Conservation (phyloP, 192 early-diverging fungal species). For the Kickxella alabastrina region DNA sequence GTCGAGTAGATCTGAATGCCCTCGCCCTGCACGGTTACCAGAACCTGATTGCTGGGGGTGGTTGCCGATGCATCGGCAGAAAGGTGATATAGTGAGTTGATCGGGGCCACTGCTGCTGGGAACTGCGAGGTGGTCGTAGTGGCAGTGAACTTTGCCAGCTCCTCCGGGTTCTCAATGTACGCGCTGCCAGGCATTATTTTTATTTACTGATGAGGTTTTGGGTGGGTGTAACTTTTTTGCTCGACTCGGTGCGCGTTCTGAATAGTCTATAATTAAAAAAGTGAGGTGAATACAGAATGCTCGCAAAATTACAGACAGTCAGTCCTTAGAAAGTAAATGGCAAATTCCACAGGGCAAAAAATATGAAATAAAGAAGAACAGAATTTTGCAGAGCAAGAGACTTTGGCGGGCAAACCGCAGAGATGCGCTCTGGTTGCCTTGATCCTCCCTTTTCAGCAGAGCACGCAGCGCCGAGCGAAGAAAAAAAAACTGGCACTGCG, state of each 20-base stretch:
- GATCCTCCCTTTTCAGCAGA: neutral
- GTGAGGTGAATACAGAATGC: too few relatives aligned
- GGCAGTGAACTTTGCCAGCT: slow-evolving; percentile 42
- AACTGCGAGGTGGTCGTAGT: slow-evolving; percentile 32
- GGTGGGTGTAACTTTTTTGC: too few relatives aligned
- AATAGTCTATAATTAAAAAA: too few relatives aligned
- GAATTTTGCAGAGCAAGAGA: too few relatives aligned
- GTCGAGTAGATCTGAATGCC: slow-evolving; percentile 47
- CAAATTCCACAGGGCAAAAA: too few relatives aligned
- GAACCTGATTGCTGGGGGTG: slow-evolving; percentile 19
- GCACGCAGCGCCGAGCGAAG: neutral
- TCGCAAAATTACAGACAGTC: too few relatives aligned
- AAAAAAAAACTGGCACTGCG: slow-evolving; percentile 5
- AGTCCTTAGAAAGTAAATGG: too few relatives aligned
- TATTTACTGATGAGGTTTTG: neutral
- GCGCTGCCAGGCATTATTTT: slow-evolving; percentile 24
- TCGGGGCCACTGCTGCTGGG: slow-evolving; percentile 43
- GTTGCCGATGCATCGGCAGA: neutral
- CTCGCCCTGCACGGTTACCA: slow-evolving; percentile 41
- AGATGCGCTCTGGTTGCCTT: too few relatives aligned
- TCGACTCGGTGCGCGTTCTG: too few relatives aligned
- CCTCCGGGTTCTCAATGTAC: slow-evolving; percentile 39
- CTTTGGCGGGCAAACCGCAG: too few relatives aligned
- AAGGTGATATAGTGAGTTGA: slow-evolving; percentile 20
- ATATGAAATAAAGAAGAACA: neutral